Evolutionary conservation across 768 basidiomycete genomes (phyloP).

Genomic region (Phylloporus sp.): DNA sequence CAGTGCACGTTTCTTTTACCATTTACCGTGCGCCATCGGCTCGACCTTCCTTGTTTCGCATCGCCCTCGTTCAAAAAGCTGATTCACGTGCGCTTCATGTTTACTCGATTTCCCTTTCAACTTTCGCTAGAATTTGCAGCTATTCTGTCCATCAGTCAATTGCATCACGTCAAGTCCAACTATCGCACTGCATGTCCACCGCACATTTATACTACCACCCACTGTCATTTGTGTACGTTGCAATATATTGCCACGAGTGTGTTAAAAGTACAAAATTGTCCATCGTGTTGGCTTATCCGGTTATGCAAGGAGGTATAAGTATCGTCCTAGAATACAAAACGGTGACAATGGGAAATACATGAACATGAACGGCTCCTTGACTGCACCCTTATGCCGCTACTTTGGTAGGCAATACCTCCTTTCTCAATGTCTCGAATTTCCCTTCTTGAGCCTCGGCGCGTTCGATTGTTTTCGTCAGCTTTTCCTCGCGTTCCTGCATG

Average conservation of each 20-base stretch:
- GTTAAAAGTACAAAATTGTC: conserved; percentile 8
- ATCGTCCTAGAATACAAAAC: conserved; percentile 23
- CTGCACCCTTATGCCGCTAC: conserved; percentile 5
- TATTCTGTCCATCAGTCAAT: conserved; percentile 19
- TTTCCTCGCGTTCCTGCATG: conserved; percentile 58
- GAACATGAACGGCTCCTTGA: conserved; percentile 3
- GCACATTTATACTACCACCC: conserved; percentile 23
- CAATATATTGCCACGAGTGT: conserved; percentile 26
- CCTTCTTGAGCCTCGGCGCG: conserved; percentile 57
- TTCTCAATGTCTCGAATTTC: conserved; percentile 48
- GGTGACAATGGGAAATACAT: conserved; percentile 9
- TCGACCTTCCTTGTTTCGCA: conserved; percentile 19
- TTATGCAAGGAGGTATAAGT: conserved; percentile 13
- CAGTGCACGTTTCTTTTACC: conserved; percentile 25
- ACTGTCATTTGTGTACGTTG: conserved; percentile 29
- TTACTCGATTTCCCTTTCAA: conserved; percentile 13
- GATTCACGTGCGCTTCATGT: conserved; percentile 30
- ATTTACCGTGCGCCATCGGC: conserved; percentile 30
- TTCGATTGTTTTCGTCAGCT: conserved; percentile 55
- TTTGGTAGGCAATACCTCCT: conserved; percentile 32
- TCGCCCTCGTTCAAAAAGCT: conserved; percentile 23
- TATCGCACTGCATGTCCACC: conserved; percentile 20
- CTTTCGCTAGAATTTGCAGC: conserved; percentile 26
- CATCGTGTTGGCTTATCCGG: neutral
- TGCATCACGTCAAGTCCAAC: conserved; percentile 25